Evolutionary conservation across 2,329 filamentous ascomycete genomes (phyloP).

Genomic region (Zelopaecilomyces penicillatus): DNA sequence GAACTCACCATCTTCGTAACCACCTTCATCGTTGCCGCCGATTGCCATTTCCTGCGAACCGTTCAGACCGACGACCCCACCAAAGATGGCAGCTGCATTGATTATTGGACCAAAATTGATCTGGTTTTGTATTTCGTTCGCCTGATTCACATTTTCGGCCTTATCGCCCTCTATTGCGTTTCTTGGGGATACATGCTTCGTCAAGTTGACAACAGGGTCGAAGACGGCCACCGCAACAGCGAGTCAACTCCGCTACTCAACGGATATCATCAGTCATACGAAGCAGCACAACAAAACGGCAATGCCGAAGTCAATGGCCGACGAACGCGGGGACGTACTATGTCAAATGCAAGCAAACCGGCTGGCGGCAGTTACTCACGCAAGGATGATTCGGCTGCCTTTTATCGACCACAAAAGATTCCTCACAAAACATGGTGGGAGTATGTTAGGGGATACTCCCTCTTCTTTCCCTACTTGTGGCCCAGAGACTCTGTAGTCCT

Average conservation of each 20-base stretch:
- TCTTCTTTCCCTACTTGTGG: constrained; percentile 97
- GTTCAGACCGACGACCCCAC: constrained; percentile 18
- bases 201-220: constrained; percentile 26
- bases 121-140: constrained; percentile 60
- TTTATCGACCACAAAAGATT: constrained; percentile 80
- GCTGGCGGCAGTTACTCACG: constrained; percentile 19
- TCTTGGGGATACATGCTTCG: constrained; percentile 33
- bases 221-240: constrained; percentile 32
- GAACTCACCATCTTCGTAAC: constrained; percentile 65
- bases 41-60: constrained; percentile 51
- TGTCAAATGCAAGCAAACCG: constrained; percentile 30
- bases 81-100: constrained; percentile 22
- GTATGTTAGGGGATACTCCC: constrained; percentile 81
- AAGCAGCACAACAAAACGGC: constrained; percentile 21
- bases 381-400: constrained; percentile 62
- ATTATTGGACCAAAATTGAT: constrained; percentile 44
- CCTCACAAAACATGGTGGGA: constrained; percentile 93
- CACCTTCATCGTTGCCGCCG: constrained; percentile 60
- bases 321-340: constrained; percentile 26
- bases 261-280: constrained; percentile 28
- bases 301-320: constrained; percentile 17
- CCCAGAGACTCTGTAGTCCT: constrained; percentile 68
- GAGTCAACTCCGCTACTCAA: constrained; percentile 59
- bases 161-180: constrained; percentile 42
- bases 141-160: constrained; percentile 54